Conservation (phyloP, 2,329 filamentous ascomycete species). For the Pestalotiopsis sp. region DNA sequence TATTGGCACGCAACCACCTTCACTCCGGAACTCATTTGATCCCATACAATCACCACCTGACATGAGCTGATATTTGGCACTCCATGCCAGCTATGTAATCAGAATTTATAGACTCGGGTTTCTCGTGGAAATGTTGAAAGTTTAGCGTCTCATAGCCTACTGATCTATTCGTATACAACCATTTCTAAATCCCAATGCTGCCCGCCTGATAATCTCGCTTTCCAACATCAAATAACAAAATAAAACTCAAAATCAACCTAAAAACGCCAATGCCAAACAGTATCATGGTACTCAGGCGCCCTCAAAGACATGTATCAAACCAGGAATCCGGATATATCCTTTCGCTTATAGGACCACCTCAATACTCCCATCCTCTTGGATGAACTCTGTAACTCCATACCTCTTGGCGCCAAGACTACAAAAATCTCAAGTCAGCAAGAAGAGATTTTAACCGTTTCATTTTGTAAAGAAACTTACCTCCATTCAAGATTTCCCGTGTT, state of each 20-base stretch:
- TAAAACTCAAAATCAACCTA: neutral
- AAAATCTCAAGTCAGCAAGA: neutral
- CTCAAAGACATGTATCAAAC: neutral
- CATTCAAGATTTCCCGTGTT: conserved; percentile 24
- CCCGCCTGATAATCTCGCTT: neutral
- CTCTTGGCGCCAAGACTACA: conserved; percentile 7
- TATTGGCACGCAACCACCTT: no score
- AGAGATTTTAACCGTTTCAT: neutral
- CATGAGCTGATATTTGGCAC: no score
- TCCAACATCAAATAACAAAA: neutral
- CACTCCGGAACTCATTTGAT: no score
- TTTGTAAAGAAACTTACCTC: conserved; percentile 20
- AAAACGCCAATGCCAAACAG: neutral
- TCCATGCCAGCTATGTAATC: no score
- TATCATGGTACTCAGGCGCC: neutral
- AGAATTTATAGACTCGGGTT: no score
- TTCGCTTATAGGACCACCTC: neutral
- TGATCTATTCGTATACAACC: no score
- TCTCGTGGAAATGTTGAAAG: no score
- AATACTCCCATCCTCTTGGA: conserved; percentile 4
- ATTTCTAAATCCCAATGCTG: no score
- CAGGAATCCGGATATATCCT: neutral
- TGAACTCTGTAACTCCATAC: neutral
- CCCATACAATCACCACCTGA: no score
- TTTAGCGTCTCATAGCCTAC: no score